phyloP scores from a whole-genome alignment of 306 rosid genomes.

The Acacia crassicarpa region DNA sequence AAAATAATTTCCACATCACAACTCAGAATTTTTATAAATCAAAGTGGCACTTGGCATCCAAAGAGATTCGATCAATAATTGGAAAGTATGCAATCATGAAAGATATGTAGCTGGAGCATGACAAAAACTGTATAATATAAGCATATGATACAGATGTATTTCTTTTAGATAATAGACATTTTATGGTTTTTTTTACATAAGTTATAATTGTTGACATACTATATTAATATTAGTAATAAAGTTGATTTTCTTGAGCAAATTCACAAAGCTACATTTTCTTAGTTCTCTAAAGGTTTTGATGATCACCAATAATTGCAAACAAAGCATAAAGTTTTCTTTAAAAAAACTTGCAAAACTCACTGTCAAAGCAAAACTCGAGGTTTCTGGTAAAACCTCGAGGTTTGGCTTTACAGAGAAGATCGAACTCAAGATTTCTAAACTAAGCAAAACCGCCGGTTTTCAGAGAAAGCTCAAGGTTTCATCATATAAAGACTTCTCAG shows the following conservation, averaged over 20 bases:
- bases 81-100: not conserved
- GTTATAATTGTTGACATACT: not conserved
- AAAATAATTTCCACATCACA: not conserved
- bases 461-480: too few relatives aligned
- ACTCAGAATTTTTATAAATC: constrained; percentile 15
- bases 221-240: not conserved
- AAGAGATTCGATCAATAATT: constrained; percentile 40
- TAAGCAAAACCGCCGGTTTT: too few relatives aligned
- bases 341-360: too few relatives aligned
- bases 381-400: too few relatives aligned
- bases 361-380: too few relatives aligned
- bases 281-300: too few relatives aligned
- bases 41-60: constrained; percentile 27
- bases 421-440: too few relatives aligned
- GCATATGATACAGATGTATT: not conserved
- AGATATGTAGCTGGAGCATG: not conserved
- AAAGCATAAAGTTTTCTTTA: too few relatives aligned
- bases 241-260: not conserved
- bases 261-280: not conserved
- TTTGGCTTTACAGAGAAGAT: too few relatives aligned
- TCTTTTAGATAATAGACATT: not conserved
- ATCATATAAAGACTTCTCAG: too few relatives aligned
- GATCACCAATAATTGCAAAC: too few relatives aligned
- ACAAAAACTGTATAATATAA: not conserved
- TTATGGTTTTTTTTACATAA: not conserved